These are phyloP conservation scores for Myriosclerotinia duriaeana DNA, from an alignment of 2,329 filamentous ascomycete species.

Conservation along the genomic window DNA sequence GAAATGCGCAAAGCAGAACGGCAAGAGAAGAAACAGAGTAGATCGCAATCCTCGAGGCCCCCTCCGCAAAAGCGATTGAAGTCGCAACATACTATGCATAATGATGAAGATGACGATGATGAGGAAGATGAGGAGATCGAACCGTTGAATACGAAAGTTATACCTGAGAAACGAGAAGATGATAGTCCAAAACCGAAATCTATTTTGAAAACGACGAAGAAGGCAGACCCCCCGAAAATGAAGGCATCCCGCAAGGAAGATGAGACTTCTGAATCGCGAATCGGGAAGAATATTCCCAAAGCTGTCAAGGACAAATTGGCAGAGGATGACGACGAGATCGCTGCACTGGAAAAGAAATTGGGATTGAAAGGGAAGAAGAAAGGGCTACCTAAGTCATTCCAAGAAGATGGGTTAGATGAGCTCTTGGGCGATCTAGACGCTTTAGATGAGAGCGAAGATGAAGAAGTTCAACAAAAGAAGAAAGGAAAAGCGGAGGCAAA, in stretches of 20 bases:
- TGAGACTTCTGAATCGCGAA: neutral
- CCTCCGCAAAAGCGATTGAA: constrained; percentile 36
- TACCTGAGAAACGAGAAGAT: constrained; percentile 15
- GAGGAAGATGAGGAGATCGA: constrained; percentile 17
- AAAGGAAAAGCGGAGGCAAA: constrained; percentile 59
- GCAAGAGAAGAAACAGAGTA: constrained; percentile 36
- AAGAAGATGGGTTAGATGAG: constrained; percentile 80
- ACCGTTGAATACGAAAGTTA: constrained; percentile 8
- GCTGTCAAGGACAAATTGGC: constrained; percentile 63
- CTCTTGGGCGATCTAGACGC: constrained; percentile 60
- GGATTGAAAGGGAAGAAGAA: constrained; percentile 72
- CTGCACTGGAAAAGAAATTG: constrained; percentile 80
- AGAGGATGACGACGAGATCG: constrained; percentile 86
- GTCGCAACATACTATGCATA: constrained; percentile 26
- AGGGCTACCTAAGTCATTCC: constrained; percentile 67
- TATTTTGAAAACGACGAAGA: constrained; percentile 37
- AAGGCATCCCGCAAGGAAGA: neutral
- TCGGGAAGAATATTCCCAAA: constrained; percentile 32
- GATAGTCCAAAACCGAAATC: constrained; percentile 34
- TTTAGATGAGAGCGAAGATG: constrained; percentile 55
- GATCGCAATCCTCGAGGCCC: constrained; percentile 31
- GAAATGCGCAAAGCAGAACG: constrained; percentile 40
- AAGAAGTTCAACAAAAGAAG: constrained; percentile 49
- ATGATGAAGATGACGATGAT: constrained; percentile 15
- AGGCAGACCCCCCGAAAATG: constrained; percentile 24